phyloP scores from a whole-genome alignment of 257 asterid species.

The Fraxinus pennsylvanica region DNA sequence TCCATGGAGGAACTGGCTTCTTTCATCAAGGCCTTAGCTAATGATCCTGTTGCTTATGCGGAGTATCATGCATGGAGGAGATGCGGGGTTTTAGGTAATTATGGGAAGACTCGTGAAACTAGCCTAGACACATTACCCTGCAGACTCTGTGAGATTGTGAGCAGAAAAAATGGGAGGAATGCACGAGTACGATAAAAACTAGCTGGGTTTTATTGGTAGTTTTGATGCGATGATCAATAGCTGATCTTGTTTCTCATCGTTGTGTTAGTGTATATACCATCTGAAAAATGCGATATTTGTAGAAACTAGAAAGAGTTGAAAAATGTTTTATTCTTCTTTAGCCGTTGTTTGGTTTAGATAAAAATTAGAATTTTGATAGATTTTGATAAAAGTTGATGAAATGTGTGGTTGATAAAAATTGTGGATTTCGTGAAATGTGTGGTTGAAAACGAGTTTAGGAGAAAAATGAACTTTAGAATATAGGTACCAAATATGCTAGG shows the following conservation, averaged over 20 bases:
- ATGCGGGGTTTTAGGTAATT: constrained; percentile 85
- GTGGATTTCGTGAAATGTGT: too few species aligned
- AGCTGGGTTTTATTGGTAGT: not conserved
- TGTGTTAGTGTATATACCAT: not conserved
- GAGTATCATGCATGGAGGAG: constrained; percentile 99
- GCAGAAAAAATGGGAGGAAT: constrained; percentile 72
- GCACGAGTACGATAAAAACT: constrained; percentile 37
- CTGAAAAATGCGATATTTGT: constrained; percentile 5
- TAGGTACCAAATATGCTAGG: not conserved
- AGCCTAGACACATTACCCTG: constrained; percentile 89
- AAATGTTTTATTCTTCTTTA: too few species aligned
- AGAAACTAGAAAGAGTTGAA: constrained; percentile 26
- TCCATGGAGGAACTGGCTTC: constrained; percentile 77
- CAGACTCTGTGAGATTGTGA: constrained; percentile 82
- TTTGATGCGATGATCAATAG: not conserved
- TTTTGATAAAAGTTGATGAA: too few species aligned
- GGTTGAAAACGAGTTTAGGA: too few species aligned
- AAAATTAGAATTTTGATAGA: too few species aligned
- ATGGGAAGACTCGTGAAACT: constrained; percentile 65
- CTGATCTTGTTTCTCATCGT: not conserved
- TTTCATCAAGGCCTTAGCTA: constrained; percentile 65
- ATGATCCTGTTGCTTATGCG: constrained; percentile 83
- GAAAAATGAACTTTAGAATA: too few species aligned
- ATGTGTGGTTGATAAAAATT: too few species aligned
- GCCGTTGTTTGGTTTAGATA: too few species aligned